Base-by-base conservation (phyloP, 192 early-diverging fungal genomes). In the Coemansia sp. region DNA sequence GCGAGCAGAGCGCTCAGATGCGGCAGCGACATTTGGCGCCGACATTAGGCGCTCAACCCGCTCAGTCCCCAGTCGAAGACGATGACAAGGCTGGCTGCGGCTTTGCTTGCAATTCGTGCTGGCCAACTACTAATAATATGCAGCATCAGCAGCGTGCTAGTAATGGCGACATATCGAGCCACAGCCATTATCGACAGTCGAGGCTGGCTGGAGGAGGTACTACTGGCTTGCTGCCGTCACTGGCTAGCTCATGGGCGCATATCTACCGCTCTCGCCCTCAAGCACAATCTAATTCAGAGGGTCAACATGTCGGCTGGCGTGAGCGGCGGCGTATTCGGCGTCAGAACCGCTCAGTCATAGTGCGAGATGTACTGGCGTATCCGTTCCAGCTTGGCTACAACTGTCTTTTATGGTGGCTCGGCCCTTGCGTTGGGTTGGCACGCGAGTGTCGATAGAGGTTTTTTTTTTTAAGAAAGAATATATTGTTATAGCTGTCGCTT, bases 331-430 rank as follows among this genome's bases (percentile, higher is more conserved):
- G 43, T 11, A 39, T 27, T 41, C 32, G 56, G n/a, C 55, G 32
- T 13, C 68, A 38, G 44, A 37, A 35, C 2, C 65, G 53, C 11
- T 56, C 53, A 8, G 49, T 58, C 2, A 65, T 55, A 3, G 47
- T 73, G n/a, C 70, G 73, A 37, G 70, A 73, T 43, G 47, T 68
- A 5, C 58, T 68, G 4, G 64, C 49, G 8, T 81, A 67, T 18
- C 78, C 78, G 4, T 75, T 81, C 64, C 67, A 47, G 29, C 53
- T 73, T 2, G 41, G 73, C 4, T 81, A 73, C 59, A 81, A 81
- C 61, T 81, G 78, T 62, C 37, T 81, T n/a, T 56, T 81, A 15
- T 69, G 73, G 70, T 81, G 73, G 64, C 44, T 67, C 13, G 64
- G 59, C 0, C 78, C 78, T 2, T 82, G 80, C 32, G 62, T 77